Evolutionary conservation across 2,329 filamentous ascomycete genomes (phyloP), one percentile per base, ranked within the genome.

Genomic region (Colletotrichum sansevieriae): DNA sequence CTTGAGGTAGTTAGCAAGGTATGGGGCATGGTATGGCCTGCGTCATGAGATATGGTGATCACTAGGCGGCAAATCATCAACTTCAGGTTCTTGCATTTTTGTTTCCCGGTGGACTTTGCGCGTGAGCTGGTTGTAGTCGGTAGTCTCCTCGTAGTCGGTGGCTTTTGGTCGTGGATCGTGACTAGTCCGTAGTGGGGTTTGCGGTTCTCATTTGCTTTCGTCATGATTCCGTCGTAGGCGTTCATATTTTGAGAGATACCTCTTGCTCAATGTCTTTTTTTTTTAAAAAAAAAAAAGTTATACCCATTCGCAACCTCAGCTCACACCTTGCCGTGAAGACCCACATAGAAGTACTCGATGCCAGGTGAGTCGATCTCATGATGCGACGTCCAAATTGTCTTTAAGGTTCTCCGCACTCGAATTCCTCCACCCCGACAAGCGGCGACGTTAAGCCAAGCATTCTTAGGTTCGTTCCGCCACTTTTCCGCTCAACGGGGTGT

Each of bases 1-100:
- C 22, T 22, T 22, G 66, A 61, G 66, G 66, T 69, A 69, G 66
- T 49, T 66, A 69, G 66, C 62, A 69, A 59, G 56, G 41, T 56
- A 37, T 51, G 54, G 37, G 66, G 39, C 56, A 55, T 41, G 62
- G 51, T 47, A 65, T 44, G 62, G 66, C 62, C 55, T 54, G 66
- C 56, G 51, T 66, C 66, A 69, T 61, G 66, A 69, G 55, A 66
- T 56, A 66, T 56, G 66, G 66, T 55, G 56, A 66, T 51, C 63
- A 69, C 55, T 60, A 68, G 62, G 66, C 56, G 66, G 66, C 47
- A 69, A 66, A 69, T 66, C 56, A 68, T 65, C 55, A 66, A 61
- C 41, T 47, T 44, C 35, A 39, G 61, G 47, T 47, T 55, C 56
- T 61, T 33, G 25, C 37, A 58, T 52, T 54, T 37, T 52, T 13